Evolutionary conservation across 768 basidiomycete species (phyloP).

Genomic region (Boletus vermiculosoides): DNA sequence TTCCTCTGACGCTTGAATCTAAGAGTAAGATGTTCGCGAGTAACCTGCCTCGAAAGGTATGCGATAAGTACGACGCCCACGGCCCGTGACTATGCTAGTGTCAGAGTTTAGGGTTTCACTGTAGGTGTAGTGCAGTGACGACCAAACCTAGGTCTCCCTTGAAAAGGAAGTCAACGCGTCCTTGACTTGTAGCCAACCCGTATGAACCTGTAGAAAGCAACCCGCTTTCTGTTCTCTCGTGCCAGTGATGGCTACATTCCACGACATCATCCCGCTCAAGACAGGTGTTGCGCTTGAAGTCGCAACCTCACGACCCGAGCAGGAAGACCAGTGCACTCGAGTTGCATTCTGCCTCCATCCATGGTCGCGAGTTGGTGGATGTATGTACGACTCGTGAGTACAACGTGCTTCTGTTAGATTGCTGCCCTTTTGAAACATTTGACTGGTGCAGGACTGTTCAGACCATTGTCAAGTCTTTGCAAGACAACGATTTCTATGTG

Average conservation of each 20-base stretch:
- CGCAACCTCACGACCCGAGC: constrained; percentile 32
- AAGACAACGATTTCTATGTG: constrained; percentile 51
- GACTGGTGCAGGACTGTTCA: constrained; percentile 33
- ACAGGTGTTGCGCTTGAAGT: constrained; percentile 48
- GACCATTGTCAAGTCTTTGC: constrained; percentile 45
- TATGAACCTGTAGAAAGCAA: background rate
- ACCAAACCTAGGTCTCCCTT: background rate
- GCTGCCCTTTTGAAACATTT: background rate
- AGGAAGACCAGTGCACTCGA: constrained; percentile 32
- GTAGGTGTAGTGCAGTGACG: too few species aligned
- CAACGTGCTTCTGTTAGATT: background rate
- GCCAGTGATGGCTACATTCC: background rate
- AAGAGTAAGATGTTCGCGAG: background rate
- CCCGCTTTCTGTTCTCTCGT: background rate
- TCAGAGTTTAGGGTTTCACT: too few species aligned
- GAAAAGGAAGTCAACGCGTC: constrained; percentile 6
- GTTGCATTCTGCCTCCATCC: constrained; percentile 77
- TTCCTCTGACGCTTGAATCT: background rate
- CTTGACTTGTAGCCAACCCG: background rate
- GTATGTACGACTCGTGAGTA: constrained; percentile 73
- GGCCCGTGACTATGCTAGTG: background rate
- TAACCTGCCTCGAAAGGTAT: background rate
- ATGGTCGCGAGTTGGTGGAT: constrained; percentile 83
- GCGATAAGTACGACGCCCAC: background rate
- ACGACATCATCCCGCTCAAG: constrained; percentile 22